A percentile compares a stretch with the other conserved stretches of the same genome.
Evolutionary conservation across 1,284 basidiomycete species (phyloP).

Genomic region (Boletus albobrunnescens): DNA sequence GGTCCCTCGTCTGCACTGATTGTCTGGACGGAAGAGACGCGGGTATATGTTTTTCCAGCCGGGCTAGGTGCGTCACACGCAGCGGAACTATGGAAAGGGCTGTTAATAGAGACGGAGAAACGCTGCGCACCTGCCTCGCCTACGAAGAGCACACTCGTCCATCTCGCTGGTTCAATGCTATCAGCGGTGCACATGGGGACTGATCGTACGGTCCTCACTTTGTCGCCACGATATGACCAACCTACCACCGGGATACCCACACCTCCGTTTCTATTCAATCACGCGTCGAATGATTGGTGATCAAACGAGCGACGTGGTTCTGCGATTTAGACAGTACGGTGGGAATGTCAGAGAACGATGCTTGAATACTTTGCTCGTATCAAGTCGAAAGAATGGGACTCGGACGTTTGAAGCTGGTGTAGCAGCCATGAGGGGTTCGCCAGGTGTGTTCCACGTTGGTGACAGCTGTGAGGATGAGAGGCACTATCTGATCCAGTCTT

Average conservation of each 20-base stretch:
- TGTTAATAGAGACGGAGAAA: not conserved
- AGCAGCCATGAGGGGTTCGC: no score
- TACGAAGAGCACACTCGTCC: not conserved
- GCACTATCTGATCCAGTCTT: not conserved
- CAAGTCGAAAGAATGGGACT: not conserved
- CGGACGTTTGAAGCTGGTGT: not conserved
- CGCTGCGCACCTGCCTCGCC: not conserved
- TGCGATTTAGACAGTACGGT: not conserved
- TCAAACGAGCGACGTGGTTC: not conserved
- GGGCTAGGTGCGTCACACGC: not conserved
- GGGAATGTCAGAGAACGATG: not conserved
- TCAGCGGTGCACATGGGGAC: not conserved
- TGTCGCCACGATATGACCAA: not conserved
- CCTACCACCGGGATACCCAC: not conserved
- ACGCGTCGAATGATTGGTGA: not conserved
- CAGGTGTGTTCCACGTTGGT: not conserved
- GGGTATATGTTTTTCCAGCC: not conserved
- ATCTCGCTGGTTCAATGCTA: not conserved
- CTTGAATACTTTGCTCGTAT: not conserved
- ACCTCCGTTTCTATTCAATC: no score
- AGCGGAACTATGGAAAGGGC: not conserved
- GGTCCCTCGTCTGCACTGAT: not conserved
- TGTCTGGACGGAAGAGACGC: not conserved
- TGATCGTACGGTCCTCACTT: not conserved
- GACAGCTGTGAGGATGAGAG: not conserved